Percentiles rank a stretch among this genome's conserved stretches.
phyloP scores from a whole-genome alignment of 192 early-diverging fungal genomes.

The Linderina pennispora region DNA sequence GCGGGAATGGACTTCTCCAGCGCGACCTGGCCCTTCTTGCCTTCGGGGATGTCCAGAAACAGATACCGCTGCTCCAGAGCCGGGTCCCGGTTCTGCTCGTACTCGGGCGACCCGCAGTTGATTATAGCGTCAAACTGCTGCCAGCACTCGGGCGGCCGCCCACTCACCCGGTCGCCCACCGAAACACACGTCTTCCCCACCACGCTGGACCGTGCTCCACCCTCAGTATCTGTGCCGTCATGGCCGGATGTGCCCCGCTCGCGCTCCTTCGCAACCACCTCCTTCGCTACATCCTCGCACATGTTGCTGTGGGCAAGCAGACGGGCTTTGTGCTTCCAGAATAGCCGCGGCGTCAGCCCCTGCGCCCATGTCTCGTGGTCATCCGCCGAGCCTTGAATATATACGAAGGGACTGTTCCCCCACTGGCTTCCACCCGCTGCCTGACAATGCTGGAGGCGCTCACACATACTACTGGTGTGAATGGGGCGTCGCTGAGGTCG shows the following conservation, averaged over 20 bases:
- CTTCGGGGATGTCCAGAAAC: conserved; percentile 73
- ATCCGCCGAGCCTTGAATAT: conserved; percentile 88
- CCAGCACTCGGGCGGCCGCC: conserved; percentile 54
- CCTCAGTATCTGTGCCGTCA: no score
- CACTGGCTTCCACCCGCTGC: conserved; percentile 34
- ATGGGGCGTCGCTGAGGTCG: conserved; percentile 46
- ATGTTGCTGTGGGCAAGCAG: conserved; percentile 21
- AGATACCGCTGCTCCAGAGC: conserved; percentile 45
- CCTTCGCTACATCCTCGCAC: conserved; percentile 36
- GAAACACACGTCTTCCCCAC: conserved; percentile 58
- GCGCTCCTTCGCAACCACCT: conserved; percentile 20
- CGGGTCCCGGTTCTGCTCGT: conserved; percentile 19
- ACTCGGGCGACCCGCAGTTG: conserved; percentile 66
- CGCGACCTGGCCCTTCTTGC: conserved; percentile 76
- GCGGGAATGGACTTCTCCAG: conserved; percentile 53
- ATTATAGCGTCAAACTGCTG: conserved; percentile 71
- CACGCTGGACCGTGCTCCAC: conserved; percentile 14
- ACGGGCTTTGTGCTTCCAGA: conserved; percentile 52
- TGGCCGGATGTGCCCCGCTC: no score
- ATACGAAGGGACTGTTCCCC: conserved; percentile 50
- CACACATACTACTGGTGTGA: conserved; percentile 73
- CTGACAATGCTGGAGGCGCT: conserved; percentile 62
- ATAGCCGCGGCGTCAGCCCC: conserved; percentile 57
- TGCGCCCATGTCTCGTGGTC: conserved; percentile 83
- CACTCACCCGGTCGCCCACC: conserved; percentile 50